A percentile compares a stretch with the other conserved stretches of the same genome.
Evolutionary conservation across 805 yeast species (phyloP).

Genomic region (Starmerella bombi): DNA sequence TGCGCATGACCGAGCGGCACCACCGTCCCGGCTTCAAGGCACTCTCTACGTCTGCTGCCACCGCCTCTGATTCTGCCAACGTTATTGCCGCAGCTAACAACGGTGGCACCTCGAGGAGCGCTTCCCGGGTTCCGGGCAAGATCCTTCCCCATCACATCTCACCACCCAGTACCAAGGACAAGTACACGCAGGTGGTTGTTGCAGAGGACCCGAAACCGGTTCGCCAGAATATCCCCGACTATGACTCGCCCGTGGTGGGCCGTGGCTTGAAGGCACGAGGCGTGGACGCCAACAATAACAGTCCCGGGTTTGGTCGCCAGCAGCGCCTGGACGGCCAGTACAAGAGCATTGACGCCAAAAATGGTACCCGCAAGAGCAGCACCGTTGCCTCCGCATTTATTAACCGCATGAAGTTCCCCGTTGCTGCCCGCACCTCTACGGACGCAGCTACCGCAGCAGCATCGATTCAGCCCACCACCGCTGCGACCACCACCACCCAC

Average conservation of each 20-base stretch:
- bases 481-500: background rate
- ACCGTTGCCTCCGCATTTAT: background rate
- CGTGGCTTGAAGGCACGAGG: conserved; percentile 8
- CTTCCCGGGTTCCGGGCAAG: conserved; percentile 27
- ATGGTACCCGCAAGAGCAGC: background rate
- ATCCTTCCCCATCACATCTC: conserved; percentile 80
- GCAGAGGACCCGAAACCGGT: conserved; percentile 9
- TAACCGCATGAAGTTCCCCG: conserved; percentile 1
- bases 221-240: conserved; percentile 14
- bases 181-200: conserved; percentile 43
- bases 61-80: background rate
- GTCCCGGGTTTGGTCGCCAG: conserved; percentile 10
- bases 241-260: conserved; percentile 24
- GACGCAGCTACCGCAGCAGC: background rate
- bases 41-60: background rate
- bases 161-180: conserved; percentile 80
- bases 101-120: conserved; percentile 32
- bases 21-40: background rate
- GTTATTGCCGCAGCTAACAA: conserved; percentile 1
- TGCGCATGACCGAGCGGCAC: conserved; percentile 1
- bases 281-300: conserved; percentile 1
- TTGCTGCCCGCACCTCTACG: conserved; percentile 14
- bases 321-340: background rate
- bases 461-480: background rate
- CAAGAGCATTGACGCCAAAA: too few relatives aligned